Conservation (phyloP, 768 basidiomycete species). For the Naganishia onofrii region DNA sequence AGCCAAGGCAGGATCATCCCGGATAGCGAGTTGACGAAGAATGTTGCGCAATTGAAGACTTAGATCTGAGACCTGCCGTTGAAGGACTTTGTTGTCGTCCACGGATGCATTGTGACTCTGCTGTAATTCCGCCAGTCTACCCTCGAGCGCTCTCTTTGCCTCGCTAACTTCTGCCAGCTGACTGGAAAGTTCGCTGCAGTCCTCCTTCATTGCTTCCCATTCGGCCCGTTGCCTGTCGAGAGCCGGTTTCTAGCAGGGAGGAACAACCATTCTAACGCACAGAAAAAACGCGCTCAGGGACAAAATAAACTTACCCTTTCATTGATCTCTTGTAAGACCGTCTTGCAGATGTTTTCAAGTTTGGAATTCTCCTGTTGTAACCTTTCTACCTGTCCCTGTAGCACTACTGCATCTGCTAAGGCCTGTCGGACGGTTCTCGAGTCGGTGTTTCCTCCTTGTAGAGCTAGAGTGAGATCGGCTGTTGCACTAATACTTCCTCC, state of each 20-base stretch:
- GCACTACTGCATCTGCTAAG: conserved; percentile 20
- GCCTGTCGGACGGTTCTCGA: conserved; percentile 34
- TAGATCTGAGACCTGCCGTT: conserved; percentile 75
- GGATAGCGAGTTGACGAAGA: conserved; percentile 73
- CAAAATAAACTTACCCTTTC: conserved; percentile 64
- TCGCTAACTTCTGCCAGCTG: conserved; percentile 17
- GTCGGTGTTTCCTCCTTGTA: conserved; percentile 56
- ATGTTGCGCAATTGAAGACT: conserved; percentile 79
- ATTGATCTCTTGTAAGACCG: conserved; percentile 66
- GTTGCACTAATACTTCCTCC: conserved; percentile 22
- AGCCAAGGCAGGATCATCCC: conserved; percentile 77
- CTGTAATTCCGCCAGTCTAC: conserved; percentile 53
- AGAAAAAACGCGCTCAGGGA: not conserved
- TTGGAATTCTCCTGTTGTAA: conserved; percentile 26
- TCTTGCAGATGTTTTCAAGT: conserved; percentile 22
- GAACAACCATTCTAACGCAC: not conserved
- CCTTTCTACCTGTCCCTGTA: conserved; percentile 23
- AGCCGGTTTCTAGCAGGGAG: conserved; percentile 68
- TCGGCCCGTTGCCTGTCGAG: conserved; percentile 85
- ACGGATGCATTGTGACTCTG: conserved; percentile 88
- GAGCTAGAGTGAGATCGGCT: conserved; percentile 7
- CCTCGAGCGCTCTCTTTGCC: conserved; percentile 20
- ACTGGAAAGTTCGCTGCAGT: conserved; percentile 44
- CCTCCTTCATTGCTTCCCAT: conserved; percentile 55
- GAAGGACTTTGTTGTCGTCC: conserved; percentile 71